Percentiles rank a stretch among this genome's conserved stretches.
phyloP scores from a whole-genome alignment of 2,329 filamentous ascomycete species.

The Cercospora sp. region DNA sequence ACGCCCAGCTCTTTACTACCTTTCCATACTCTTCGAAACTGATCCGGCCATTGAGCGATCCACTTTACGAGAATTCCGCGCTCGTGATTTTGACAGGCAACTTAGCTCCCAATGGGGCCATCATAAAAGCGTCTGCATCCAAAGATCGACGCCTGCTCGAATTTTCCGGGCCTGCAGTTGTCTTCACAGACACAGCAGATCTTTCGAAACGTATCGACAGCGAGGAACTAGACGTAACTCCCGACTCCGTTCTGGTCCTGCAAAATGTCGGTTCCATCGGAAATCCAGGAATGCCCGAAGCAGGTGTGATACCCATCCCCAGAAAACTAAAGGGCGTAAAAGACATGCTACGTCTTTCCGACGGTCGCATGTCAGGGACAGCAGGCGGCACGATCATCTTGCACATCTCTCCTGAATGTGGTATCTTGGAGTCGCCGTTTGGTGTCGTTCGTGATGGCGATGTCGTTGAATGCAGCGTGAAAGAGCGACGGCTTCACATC shows the following conservation, averaged over 20 bases:
- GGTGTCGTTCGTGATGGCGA: conserved; percentile 53
- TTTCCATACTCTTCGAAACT: conserved; percentile 47
- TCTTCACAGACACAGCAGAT: conserved; percentile 52
- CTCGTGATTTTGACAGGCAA: conserved; percentile 51
- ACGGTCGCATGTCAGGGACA: conserved; percentile 58
- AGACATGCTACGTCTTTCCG: conserved; percentile 56
- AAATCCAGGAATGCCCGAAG: conserved; percentile 56
- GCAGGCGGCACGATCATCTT: conserved; percentile 57
- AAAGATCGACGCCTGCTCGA: conserved; percentile 49
- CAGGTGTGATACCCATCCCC: conserved; percentile 54
- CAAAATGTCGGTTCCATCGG: conserved; percentile 54
- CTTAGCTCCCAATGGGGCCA: conserved; percentile 50
- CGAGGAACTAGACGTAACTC: conserved; percentile 46
- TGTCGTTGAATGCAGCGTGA: conserved; percentile 49
- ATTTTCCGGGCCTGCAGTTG: conserved; percentile 49
- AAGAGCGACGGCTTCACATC: conserved; percentile 45
- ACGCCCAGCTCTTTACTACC: conserved; percentile 44
- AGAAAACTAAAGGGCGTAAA: conserved; percentile 52
- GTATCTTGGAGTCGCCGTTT: conserved; percentile 49
- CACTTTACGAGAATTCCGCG: conserved; percentile 49
- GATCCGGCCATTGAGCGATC: conserved; percentile 48
- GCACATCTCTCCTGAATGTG: conserved; percentile 56
- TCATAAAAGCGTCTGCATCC: conserved; percentile 54
- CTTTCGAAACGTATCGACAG: conserved; percentile 50
- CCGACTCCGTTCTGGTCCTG: conserved; percentile 50